These are phyloP conservation scores for Starmerella ratchasimensis DNA, from an alignment of 805 yeast species.

Conservation along the genomic window DNA sequence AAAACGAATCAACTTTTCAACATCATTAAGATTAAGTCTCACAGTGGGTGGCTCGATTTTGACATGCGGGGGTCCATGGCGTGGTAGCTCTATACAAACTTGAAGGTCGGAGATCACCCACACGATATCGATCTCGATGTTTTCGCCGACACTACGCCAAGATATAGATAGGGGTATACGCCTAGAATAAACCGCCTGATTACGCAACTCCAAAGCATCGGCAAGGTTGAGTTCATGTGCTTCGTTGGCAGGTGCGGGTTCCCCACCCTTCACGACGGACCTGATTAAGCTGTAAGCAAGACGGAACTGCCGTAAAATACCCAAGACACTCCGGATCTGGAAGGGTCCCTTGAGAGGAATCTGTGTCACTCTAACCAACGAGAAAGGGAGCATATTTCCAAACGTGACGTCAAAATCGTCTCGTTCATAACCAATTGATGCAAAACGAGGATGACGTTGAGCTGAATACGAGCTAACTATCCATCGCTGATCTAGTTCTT, in stretches of 20 bases:
- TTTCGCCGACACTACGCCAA: not conserved
- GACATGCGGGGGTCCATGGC: conserved; percentile 1
- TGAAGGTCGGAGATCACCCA: conserved; percentile 10
- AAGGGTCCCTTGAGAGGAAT: conserved; percentile 23
- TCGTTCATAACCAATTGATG: conserved; percentile 1
- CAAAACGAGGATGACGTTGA: conserved; percentile 15
- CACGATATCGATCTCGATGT: conserved; percentile 1
- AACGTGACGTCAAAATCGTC: conserved; percentile 18
- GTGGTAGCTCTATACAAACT: conserved; percentile 1
- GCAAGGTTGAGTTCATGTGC: conserved; percentile 20
- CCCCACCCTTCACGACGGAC: conserved; percentile 14
- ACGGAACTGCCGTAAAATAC: conserved; percentile 17
- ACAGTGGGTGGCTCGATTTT: conserved; percentile 4
- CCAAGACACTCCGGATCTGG: conserved; percentile 20
- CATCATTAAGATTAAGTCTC: conserved; percentile 13
- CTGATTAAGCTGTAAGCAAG: conserved; percentile 9
- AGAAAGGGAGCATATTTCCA: conserved; percentile 22
- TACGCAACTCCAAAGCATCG: conserved; percentile 18
- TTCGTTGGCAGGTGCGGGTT: conserved; percentile 7
- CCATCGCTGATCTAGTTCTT: not conserved
- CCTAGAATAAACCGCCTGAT: conserved; percentile 15
- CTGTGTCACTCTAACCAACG: conserved; percentile 19
- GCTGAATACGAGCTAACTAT: conserved; percentile 7
- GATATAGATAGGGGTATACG: conserved; percentile 9
- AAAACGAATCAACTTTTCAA: conserved; percentile 7